Evolutionary conservation across 305 asterid species (phyloP), one percentile per base, ranked within the genome.

Genomic region (Plantago coronopus): DNA sequence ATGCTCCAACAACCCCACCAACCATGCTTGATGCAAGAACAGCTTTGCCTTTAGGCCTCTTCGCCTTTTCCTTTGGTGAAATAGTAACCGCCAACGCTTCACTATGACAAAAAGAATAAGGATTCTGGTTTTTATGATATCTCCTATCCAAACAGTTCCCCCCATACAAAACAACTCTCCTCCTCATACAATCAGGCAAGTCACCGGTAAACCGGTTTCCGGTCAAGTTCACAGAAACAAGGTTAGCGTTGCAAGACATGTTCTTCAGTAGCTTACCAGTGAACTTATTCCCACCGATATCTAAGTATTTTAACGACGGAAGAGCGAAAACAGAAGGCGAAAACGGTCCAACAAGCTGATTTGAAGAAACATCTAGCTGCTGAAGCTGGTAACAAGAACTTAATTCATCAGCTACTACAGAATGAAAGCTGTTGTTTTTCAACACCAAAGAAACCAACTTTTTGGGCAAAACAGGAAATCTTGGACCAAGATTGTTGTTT

Each of bases 41-140:
- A 1, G 59, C 85, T 77, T 57, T 78, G 47, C 76, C 78, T 47
- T 72, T 16, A 9, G 46, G 20, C 65, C 68, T 62, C 54, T 66
- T 78, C 53, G 54, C 78, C 21, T 54, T 56, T n/a, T 65, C 65
- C 3, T 29, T 54, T 17, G 89, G 88, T 18, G 74, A 69, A 48
- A 91, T 76, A 23, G 80, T 79, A 5, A 91, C 98, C 23, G 98
- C 95, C 70, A 88, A 70, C 69, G 96, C 98, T 68, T 91, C 95
- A 48, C 59, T 76, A 46, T 76, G 89, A 38, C 98, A 91, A 56
- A 79, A 88, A 0, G 85, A 47, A 18, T 54, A 63, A 21, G 86
- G 95, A 40, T 74, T 76, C 76, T 91, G 96, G 65, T 73, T 19
- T 37, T 29, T 59, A 29, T 75, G 65, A 20, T n/a, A 27, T 9